These are phyloP conservation scores for Kodamaea leandrae DNA, from an alignment of 805 yeast genomes.

Conservation along the genomic window DNA sequence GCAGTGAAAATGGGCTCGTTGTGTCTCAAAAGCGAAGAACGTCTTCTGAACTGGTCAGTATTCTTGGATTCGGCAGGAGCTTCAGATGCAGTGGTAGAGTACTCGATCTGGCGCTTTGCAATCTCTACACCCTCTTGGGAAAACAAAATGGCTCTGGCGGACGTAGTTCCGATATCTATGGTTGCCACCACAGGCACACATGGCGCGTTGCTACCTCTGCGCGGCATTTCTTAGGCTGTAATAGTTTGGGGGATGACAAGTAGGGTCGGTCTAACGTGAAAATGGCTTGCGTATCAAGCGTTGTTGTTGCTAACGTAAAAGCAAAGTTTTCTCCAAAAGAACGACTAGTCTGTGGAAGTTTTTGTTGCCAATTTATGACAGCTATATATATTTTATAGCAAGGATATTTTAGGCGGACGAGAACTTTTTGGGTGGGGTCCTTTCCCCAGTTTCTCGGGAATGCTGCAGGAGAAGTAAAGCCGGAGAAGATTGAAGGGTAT, in stretches of 20 bases:
- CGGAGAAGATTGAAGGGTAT: too few relatives aligned
- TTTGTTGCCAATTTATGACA: neutral
- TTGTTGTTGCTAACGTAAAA: too few relatives aligned
- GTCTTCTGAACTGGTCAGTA: constrained; percentile 46
- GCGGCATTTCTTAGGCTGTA: constrained; percentile 28
- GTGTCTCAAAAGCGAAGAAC: constrained; percentile 43
- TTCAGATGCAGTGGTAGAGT: constrained; percentile 68
- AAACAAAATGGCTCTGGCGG: constrained; percentile 85
- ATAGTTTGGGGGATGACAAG: too few relatives aligned
- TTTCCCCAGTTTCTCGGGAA: too few relatives aligned
- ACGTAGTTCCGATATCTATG: constrained; percentile 88
- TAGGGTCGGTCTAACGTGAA: too few relatives aligned
- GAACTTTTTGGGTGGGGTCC: too few relatives aligned
- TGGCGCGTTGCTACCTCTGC: constrained; percentile 43
- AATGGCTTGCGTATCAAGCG: too few relatives aligned
- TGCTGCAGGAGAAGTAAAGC: too few relatives aligned
- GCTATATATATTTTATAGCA: neutral
- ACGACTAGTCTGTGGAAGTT: neutral
- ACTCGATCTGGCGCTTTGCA: constrained; percentile 87
- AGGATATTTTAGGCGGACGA: neutral
- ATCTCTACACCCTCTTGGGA: constrained; percentile 69
- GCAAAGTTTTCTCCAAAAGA: too few relatives aligned
- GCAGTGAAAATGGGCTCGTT: constrained; percentile 64
- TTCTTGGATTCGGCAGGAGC: constrained; percentile 41
- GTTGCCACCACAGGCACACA: constrained; percentile 55